Evolutionary conservation across 192 early-diverging fungal species (phyloP), one percentile per base, ranked within the genome.

Genomic region (Entomortierella parvispora): DNA sequence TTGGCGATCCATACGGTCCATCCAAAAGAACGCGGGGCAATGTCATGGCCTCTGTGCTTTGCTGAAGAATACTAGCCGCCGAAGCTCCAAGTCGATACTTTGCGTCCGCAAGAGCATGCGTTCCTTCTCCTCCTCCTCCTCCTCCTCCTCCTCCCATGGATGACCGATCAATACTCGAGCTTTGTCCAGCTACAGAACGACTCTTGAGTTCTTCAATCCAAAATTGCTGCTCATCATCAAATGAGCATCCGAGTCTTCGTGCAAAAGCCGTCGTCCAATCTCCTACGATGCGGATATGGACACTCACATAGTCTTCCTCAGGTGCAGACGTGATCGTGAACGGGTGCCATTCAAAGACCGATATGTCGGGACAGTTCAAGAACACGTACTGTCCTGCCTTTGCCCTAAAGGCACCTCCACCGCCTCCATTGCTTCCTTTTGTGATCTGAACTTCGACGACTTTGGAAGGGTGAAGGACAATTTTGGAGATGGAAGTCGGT

Each of bases 401-500:
- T 28, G 82, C 74, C 4, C 49, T 40, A 52, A 82, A 66, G 67
- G 40, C 57, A 10, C 42, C 22, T 4, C 23, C 42, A 14, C 18
- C 10, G 17, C 43, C 22, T 3, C 32, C 18, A n/a, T 29, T 45
- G 18, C 15, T 75, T 78, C 86, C 83, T 81, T 92, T 93, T 62
- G 84, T 85, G 70, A 93, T 87, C 70, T 93, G 92, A 18, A 95
- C 85, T 69, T 95, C 93, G 37, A 93, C 84, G 17, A 94, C 92
- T 52, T 94, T 92, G 60, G 87, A 88, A 0, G 92, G 94, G 47
- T 94, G 93, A 62, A 93, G 86, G 28, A 95, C 90, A 26, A 94
- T 92, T 78, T 94, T 93, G 66, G 88, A 87, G 69, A 94, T 89
- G 42, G 87, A 71, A 26, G 92, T 93, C 45, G 87, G 82, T 57